A percentile compares a stretch with the other conserved stretches of the same genome.
These are phyloP conservation scores for Acer yangbiense DNA, from an alignment of 345 rosid species.

Conservation along the genomic window DNA sequence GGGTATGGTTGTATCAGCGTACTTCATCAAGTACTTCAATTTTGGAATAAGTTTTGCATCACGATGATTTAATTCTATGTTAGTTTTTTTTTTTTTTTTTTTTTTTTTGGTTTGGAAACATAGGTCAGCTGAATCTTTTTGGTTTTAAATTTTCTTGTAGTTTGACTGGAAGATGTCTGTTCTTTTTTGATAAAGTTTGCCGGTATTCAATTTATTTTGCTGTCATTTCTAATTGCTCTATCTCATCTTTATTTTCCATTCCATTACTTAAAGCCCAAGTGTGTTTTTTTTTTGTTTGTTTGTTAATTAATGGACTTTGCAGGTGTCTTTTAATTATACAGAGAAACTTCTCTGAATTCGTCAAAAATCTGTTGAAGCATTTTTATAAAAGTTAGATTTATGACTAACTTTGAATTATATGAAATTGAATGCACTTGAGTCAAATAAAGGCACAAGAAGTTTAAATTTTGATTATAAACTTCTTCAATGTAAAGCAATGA, in stretches of 20 bases:
- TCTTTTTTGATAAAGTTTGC: neutral
- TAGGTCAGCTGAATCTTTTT: constrained; percentile 10
- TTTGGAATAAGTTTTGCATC: constrained; percentile 12
- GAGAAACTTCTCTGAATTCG: too few species aligned
- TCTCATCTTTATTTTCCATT: neutral
- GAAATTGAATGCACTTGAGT: neutral
- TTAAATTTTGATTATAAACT: too few species aligned
- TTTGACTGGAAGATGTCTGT: neutral
- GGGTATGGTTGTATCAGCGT: neutral
- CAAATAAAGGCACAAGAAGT: too few species aligned
- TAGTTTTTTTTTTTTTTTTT: neutral
- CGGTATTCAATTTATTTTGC: neutral
- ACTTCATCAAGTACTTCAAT: neutral
- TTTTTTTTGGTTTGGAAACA: neutral
- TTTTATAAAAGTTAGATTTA: too few species aligned
- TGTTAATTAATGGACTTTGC: neutral
- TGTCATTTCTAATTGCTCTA: neutral
- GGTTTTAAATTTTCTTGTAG: constrained; percentile 8
- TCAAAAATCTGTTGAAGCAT: too few species aligned
- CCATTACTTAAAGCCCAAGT: neutral
- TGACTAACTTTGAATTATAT: neutral
- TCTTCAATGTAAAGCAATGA: too few species aligned
- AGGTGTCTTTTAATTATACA: neutral
- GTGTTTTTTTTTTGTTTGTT: too few species aligned
- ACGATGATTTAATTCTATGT: neutral